Base-by-base conservation (phyloP, 441 rosid species). In the Bruguiera hainesii region DNA sequence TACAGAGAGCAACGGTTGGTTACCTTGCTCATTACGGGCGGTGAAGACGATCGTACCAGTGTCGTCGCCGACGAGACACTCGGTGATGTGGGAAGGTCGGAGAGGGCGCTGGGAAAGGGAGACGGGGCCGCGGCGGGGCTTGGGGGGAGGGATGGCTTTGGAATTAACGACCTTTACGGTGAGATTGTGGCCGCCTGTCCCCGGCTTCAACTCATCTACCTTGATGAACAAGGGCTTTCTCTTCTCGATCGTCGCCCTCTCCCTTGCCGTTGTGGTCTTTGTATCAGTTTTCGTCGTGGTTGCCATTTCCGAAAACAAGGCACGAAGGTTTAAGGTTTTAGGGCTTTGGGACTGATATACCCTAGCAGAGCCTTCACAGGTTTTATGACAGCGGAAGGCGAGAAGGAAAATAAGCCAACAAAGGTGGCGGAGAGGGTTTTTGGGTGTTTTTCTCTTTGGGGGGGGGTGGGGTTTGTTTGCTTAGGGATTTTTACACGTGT, bases 1-100 rank as follows among this genome's bases (percentile, higher is more conserved):
- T 25, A n/a, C 7, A 51, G 10, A n/a, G 1, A 4, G 56, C 46
- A 26, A 4, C 15, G 3, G 46, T 16, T 51, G 25, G 1, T 28
- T 71, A 89, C 98, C 97, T 89, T 93, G 96, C 18, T 93, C 97
- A 73, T 90, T 90, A 15, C 98, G 89, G 26, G 98, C 98, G 18
- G 98, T 93, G 89, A 93, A 93, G 67, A 87, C 75, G 71, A 91
- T 89, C 57, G 81, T 74, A 33, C 87, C 98, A 5, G 96, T 89
- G 42, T 89, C 97, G 30, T 93, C 98, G n/a, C 98, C 96, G 49
- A 93, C 83, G 48, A 93, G 85, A 74, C 97, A 90, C 87, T 89
- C 97, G 18, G 87, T 84, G 68, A 93, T 91, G 57, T 85, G 87
- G 52, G 84, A 65, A 2, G 89, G 86, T 56, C 83, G 88, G 55